Conservation (phyloP, 306 rosid genomes). For the Acacia crassicarpa region DNA sequence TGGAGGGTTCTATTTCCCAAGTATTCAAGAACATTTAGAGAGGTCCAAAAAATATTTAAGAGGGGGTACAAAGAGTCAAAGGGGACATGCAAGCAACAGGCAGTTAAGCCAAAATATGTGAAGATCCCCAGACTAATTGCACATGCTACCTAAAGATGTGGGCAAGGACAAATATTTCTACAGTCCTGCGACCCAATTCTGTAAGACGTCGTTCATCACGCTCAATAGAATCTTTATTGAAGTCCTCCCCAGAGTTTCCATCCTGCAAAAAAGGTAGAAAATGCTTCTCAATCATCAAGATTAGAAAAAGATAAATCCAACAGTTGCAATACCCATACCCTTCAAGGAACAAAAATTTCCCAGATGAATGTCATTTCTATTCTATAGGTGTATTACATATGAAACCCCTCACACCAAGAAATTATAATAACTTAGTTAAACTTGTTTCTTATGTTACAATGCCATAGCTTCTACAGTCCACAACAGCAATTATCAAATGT, state of each 20-base stretch:
- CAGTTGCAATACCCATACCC: slow-evolving; percentile 7
- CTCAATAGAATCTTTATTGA: slow-evolving; percentile 90
- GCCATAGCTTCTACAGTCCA: neutral
- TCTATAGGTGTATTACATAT: slow-evolving; percentile 16
- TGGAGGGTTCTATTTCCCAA: neutral
- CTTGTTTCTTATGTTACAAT: slow-evolving; percentile 7
- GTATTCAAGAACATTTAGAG: slow-evolving; percentile 1
- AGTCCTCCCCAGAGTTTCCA: slow-evolving; percentile 93
- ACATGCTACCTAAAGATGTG: slow-evolving; percentile 78
- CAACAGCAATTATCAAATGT: slow-evolving; percentile 6
- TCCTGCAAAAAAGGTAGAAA: slow-evolving; percentile 53
- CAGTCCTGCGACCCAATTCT: slow-evolving; percentile 96
- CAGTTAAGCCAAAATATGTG: slow-evolving; percentile 17
- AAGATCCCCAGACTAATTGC: slow-evolving; percentile 11
- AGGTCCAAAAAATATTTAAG: neutral
- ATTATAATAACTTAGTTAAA: slow-evolving; percentile 13
- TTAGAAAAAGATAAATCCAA: slow-evolving; percentile 23
- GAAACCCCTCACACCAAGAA: neutral
- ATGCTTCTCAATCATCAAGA: slow-evolving; percentile 19
- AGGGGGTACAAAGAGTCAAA: neutral
- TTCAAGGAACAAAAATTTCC: slow-evolving; percentile 12
- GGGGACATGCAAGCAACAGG: slow-evolving; percentile 7
- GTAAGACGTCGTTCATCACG: slow-evolving; percentile 97
- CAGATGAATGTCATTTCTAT: neutral
- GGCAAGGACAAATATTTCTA: slow-evolving; percentile 96